Percentiles rank a stretch among this genome's conserved stretches.
phyloP scores from a whole-genome alignment of 1,284 basidiomycete genomes.

The Irpex rosettiformis region DNA sequence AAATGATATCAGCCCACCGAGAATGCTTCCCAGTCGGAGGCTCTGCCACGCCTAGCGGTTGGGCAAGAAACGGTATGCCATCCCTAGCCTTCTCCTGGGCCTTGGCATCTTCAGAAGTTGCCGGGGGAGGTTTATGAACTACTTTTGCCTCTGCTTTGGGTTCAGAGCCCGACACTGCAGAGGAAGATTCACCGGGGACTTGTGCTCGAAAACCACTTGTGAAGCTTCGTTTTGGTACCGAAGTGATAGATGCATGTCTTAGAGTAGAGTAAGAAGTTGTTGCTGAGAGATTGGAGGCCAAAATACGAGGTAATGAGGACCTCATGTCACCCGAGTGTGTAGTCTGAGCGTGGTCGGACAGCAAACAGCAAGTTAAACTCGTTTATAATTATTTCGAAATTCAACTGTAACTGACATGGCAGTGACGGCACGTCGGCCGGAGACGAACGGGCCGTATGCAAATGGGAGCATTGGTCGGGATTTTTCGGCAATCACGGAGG shows the following conservation, averaged over 20 bases:
- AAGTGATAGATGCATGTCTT: background rate
- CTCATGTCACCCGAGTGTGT: too few species aligned
- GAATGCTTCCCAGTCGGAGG: conserved; percentile 53
- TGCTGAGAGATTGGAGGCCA: background rate
- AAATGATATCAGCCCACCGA: conserved; percentile 66
- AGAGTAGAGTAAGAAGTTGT: background rate
- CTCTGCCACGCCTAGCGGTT: conserved; percentile 73
- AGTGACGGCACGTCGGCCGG: background rate
- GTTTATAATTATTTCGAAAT: background rate
- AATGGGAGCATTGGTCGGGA: background rate
- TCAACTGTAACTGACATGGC: background rate
- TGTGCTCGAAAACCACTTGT: background rate
- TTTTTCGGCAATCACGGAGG: too few species aligned
- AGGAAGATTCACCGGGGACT: background rate
- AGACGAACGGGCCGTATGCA: background rate
- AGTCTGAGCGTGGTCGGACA: too few species aligned
- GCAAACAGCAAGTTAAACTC: background rate
- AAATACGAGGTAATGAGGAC: background rate
- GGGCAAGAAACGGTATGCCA: conserved; percentile 53
- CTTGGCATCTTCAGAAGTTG: background rate
- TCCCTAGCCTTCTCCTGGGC: conserved; percentile 19
- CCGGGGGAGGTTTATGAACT: background rate
- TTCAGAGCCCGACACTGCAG: background rate
- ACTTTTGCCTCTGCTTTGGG: background rate
- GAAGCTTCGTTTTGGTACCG: background rate